Conservation (phyloP, 1,284 basidiomycete genomes). For the Phlebopus sp. region DNA sequence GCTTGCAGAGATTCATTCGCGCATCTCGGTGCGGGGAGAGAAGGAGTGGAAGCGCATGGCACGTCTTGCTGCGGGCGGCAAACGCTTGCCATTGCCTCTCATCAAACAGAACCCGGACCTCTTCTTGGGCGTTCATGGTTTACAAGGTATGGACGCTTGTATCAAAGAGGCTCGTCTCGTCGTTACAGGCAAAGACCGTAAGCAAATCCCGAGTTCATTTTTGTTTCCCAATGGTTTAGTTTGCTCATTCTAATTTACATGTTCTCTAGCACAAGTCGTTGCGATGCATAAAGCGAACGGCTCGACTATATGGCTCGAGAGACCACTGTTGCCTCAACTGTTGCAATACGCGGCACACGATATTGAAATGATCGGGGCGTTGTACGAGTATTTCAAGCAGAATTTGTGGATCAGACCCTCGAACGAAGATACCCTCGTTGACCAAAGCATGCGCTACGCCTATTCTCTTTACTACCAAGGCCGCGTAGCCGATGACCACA, state of each 20-base stretch:
- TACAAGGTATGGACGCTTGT: constrained; percentile 32
- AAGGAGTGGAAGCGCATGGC: constrained; percentile 28
- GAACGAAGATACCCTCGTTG: constrained; percentile 14
- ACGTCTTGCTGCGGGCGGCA: constrained; percentile 28
- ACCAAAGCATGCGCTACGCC: constrained; percentile 30
- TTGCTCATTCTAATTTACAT: neutral
- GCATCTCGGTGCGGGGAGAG: constrained; percentile 30
- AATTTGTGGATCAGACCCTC: constrained; percentile 29
- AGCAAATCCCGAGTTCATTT: neutral
- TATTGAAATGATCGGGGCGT: constrained; percentile 37
- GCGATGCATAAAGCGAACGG: constrained; percentile 36
- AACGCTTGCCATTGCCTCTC: constrained; percentile 24
- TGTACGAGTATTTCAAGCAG: constrained; percentile 36
- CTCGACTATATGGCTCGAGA: constrained; percentile 33
- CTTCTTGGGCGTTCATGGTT: constrained; percentile 30
- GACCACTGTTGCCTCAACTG: constrained; percentile 36
- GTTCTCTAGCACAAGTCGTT: constrained; percentile 33
- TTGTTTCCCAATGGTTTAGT: neutral
- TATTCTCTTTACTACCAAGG: constrained; percentile 27
- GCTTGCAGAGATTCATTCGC: constrained; percentile 38
- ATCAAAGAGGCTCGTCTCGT: constrained; percentile 16
- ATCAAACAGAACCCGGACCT: constrained; percentile 26
- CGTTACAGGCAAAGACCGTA: constrained; percentile 29
- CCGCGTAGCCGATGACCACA: constrained; percentile 19
- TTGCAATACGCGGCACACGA: constrained; percentile 42